Evolutionary conservation across 106 monocot genomes (phyloP).

Genomic region (Apostasia shenzhenica): DNA sequence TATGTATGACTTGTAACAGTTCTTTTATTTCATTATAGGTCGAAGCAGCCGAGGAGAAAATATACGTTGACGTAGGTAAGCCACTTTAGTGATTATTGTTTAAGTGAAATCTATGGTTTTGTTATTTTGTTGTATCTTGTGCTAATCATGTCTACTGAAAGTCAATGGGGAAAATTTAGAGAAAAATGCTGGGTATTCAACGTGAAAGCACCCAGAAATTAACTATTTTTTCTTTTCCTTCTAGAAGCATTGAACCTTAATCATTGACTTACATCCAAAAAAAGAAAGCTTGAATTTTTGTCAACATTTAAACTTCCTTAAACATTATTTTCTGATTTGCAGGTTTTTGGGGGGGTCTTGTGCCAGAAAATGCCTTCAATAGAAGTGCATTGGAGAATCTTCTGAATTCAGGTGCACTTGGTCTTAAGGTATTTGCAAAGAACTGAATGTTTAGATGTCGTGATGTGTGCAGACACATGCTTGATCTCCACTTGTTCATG

Average conservation of each 20-base stretch:
- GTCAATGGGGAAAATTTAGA: too few relatives aligned
- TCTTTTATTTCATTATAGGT: conserved; percentile 42
- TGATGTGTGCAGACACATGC: neutral
- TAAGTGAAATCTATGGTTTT: too few relatives aligned
- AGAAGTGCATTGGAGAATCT: conserved; percentile 27
- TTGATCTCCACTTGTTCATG: neutral
- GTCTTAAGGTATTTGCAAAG: conserved; percentile 27
- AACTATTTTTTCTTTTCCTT: too few relatives aligned
- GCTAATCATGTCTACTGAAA: too few relatives aligned
- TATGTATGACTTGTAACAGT: neutral
- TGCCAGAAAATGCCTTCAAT: conserved; percentile 92
- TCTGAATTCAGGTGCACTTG: conserved; percentile 34
- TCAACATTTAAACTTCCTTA: neutral
- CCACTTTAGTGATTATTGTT: neutral
- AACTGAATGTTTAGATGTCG: neutral
- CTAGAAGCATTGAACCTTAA: too few relatives aligned
- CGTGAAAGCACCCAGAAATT: too few relatives aligned
- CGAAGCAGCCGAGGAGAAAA: conserved; percentile 69
- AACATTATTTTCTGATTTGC: conserved; percentile 3
- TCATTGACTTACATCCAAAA: neutral
- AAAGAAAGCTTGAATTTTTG: neutral
- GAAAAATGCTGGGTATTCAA: too few relatives aligned
- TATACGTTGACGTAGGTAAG: conserved; percentile 95
- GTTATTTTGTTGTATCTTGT: too few relatives aligned
- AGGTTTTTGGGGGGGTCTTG: conserved; percentile 99